phyloP scores from a whole-genome alignment of 179 eudicot genomes.

The Patellifolia procumbens region DNA sequence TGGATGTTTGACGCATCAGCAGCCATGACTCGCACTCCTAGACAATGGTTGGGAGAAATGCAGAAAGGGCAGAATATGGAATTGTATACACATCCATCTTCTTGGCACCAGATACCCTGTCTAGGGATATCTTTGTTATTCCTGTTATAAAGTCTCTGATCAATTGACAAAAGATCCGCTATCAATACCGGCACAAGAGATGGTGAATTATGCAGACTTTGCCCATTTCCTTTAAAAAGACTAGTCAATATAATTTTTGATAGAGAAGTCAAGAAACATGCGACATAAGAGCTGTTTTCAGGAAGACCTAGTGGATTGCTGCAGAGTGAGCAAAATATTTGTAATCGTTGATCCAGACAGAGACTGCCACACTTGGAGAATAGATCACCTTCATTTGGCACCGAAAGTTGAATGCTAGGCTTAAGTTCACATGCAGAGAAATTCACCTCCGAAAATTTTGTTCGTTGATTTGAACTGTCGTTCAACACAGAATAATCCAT shows the following conservation, averaged over 20 bases:
- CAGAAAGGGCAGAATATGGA: slow-evolving; percentile 74
- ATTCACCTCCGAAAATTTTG: slow-evolving; percentile 22
- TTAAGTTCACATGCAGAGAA: slow-evolving; percentile 30
- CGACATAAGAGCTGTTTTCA: slow-evolving; percentile 48
- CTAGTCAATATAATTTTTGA: slow-evolving; percentile 58
- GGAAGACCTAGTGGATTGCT: slow-evolving; percentile 62
- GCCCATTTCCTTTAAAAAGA: slow-evolving; percentile 36
- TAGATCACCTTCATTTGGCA: slow-evolving; percentile 22
- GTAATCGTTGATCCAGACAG: slow-evolving; percentile 41
- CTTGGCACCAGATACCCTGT: slow-evolving; percentile 82
- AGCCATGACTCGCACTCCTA: slow-evolving; percentile 79
- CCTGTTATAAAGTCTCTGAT: slow-evolving; percentile 43
- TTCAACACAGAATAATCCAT: slow-evolving; percentile 31
- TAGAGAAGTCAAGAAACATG: slow-evolving; percentile 46
- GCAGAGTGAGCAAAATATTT: slow-evolving; percentile 66
- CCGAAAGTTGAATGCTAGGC: slow-evolving; percentile 23
- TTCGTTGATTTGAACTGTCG: slow-evolving; percentile 26
- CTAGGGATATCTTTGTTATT: slow-evolving; percentile 39
- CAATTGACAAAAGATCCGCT: slow-evolving; percentile 53
- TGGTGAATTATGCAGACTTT: slow-evolving; percentile 26
- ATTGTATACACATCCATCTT: slow-evolving; percentile 84
- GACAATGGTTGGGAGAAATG: slow-evolving; percentile 44
- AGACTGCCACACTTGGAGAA: slow-evolving; percentile 30
- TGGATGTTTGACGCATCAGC: slow-evolving; percentile 66
- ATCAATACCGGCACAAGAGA: slow-evolving; percentile 44